Conservation (phyloP, 2,329 filamentous ascomycete genomes). For the Alternaria longipes region DNA sequence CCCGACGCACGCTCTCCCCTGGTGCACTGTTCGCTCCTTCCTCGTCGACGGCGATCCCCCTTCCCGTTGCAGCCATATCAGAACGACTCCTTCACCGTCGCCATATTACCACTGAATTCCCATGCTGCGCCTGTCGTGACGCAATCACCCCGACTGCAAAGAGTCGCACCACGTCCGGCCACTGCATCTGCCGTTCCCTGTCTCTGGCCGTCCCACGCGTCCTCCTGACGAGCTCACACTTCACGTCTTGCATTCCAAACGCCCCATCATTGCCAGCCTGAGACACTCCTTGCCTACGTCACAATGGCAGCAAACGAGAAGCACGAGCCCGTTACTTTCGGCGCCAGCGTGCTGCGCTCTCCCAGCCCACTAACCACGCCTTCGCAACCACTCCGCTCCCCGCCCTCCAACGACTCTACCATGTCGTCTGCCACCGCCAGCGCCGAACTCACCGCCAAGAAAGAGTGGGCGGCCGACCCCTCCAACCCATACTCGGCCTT, state of each 20-base stretch:
- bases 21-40: slow-evolving; percentile 7
- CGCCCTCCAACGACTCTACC: slow-evolving; percentile 46
- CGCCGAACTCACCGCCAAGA: slow-evolving; percentile 28
- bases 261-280: slow-evolving; percentile 16
- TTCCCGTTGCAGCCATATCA: slow-evolving; percentile 17
- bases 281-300: slow-evolving; percentile 23
- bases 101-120: background rate
- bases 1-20: slow-evolving; percentile 4
- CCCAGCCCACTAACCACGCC: slow-evolving; percentile 26
- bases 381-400: slow-evolving; percentile 36
- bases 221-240: slow-evolving; percentile 11
- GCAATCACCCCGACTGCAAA: background rate
- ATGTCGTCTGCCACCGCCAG: slow-evolving; percentile 48
- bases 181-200: slow-evolving; percentile 26
- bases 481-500: slow-evolving; percentile 58
- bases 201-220: slow-evolving; percentile 19
- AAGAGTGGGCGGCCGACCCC: slow-evolving; percentile 45
- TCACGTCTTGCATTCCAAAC: slow-evolving; percentile 10
- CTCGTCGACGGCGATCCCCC: slow-evolving; percentile 19
- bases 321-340: slow-evolving; percentile 53
- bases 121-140: slow-evolving; percentile 11
- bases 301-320: slow-evolving; percentile 44
- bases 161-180: slow-evolving; percentile 2
- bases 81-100: background rate
- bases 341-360: slow-evolving; percentile 52